Evolutionary conservation across 441 rosid species (phyloP).

Genomic region (Melastoma candidum): DNA sequence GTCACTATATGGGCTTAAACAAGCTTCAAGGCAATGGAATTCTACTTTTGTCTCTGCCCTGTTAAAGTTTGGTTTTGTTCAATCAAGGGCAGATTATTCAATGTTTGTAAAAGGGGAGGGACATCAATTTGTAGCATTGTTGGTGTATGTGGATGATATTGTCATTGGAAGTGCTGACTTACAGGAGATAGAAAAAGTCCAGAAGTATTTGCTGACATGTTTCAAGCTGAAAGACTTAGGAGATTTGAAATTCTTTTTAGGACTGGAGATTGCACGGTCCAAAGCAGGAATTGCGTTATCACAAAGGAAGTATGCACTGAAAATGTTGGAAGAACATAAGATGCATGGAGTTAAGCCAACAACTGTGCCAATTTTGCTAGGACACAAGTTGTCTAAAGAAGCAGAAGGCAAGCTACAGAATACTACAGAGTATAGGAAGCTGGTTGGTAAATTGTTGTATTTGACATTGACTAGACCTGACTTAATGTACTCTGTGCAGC

Average conservation of each 20-base stretch:
- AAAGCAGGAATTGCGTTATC: not conserved
- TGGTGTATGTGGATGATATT: too few relatives aligned
- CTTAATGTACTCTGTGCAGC: not conserved
- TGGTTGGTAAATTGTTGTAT: not conserved
- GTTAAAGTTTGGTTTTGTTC: too few relatives aligned
- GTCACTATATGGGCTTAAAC: too few relatives aligned
- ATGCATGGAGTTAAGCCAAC: not conserved
- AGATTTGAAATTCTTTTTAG: not conserved
- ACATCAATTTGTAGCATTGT: too few relatives aligned
- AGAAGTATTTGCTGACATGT: not conserved
- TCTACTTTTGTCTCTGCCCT: too few relatives aligned
- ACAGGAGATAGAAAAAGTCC: too few relatives aligned
- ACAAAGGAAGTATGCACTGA: not conserved
- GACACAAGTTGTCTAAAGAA: not conserved
- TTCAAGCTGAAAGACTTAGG: constrained; percentile 3
- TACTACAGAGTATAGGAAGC: not conserved
- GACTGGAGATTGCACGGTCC: not conserved
- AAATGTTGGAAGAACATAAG: not conserved
- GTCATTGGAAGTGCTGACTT: too few relatives aligned
- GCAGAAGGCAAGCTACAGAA: not conserved
- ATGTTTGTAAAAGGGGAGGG: too few relatives aligned
- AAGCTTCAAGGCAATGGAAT: too few relatives aligned
- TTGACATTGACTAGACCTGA: not conserved
- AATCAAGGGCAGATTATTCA: too few relatives aligned
- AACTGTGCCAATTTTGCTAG: not conserved